Base-by-base conservation (phyloP, 2,329 filamentous ascomycete species). In the Fulvia fulva region DNA sequence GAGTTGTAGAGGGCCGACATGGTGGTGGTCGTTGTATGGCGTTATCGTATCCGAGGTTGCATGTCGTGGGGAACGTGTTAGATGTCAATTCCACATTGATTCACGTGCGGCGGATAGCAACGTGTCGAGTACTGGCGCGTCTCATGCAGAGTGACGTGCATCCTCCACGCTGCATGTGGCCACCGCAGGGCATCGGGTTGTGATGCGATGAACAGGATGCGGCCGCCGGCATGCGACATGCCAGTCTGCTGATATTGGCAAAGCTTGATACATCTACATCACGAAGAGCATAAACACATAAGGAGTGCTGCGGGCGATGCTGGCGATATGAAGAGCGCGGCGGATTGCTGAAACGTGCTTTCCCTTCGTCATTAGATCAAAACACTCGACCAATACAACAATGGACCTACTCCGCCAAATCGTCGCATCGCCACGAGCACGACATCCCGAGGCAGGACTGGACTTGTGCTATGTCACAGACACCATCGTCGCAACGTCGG, bases 401-500 rank as follows among this genome's bases (percentile, higher is more conserved):
- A 65, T 66, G 64, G 64, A 66, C 54, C 54, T 97, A 61, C 83
- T 97, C 65, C 89, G 93, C 67, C 90, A 96, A 73, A 90, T 97
- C 63, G 91, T 97, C 62, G 91, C 94, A 46, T 88, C 92, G 9
- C 93, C 94, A 12, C 86, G 94, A 65, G 81, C 87, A 59, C 85
- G 87, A 67, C 92, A 97, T 72, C 83, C 89, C 28, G 93, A 97
- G 78, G 88, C 93, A 7, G 89, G 89, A 5, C 82, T 99, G 25
- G 94, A 99, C 73, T 83, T 99, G 46, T 97, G 93, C 80, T 99
- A 99, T 75, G 92, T 97, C 34, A 96, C 91, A 0, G 86, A 92
- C 68, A 85, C 89, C 69, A 90, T 87, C 63, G 82, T 84, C 65
- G 81, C 76, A 61, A 96, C 92, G 41, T 97, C 93, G 6, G 93